These are phyloP conservation scores for Boletus sp. DNA, from an alignment of 768 basidiomycete species.

Conservation along the genomic window DNA sequence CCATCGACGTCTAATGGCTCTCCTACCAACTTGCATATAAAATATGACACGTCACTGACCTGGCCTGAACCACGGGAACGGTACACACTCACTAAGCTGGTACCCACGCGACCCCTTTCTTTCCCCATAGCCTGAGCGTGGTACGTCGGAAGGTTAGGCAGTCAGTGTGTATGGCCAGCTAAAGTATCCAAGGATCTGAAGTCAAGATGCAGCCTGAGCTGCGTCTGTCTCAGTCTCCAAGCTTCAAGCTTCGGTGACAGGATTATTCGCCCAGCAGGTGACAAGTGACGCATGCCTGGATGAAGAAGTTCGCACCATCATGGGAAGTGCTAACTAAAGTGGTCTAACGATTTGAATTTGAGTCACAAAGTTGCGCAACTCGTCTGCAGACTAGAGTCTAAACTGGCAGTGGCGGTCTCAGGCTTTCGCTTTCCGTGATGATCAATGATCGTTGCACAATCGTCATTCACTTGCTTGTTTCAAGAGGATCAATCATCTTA, in stretches of 20 bases:
- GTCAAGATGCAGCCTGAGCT: too few species aligned
- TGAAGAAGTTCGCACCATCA: conserved; percentile 3
- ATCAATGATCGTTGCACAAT: background rate
- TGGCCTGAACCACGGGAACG: background rate
- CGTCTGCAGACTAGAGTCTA: too few species aligned
- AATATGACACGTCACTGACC: background rate
- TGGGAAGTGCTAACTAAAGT: conserved; percentile 8
- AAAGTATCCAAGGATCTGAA: too few species aligned
- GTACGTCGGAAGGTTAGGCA: background rate
- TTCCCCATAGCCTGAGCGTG: background rate
- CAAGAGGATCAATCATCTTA: background rate
- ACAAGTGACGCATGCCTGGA: background rate
- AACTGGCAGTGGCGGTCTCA: too few species aligned
- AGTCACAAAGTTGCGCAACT: too few species aligned
- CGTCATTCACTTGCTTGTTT: too few species aligned
- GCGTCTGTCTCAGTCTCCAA: background rate
- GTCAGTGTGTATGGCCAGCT: background rate
- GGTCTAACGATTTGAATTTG: background rate
- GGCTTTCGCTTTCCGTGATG: background rate
- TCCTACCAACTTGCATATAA: conserved; percentile 31
- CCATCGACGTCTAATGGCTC: conserved; percentile 55
- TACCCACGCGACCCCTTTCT: background rate
- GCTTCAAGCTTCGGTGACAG: background rate
- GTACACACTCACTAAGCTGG: conserved; percentile 12
- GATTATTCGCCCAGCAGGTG: background rate